Conservation (phyloP, 164 flowering plant genomes). For the Protea cynaroides region DNA sequence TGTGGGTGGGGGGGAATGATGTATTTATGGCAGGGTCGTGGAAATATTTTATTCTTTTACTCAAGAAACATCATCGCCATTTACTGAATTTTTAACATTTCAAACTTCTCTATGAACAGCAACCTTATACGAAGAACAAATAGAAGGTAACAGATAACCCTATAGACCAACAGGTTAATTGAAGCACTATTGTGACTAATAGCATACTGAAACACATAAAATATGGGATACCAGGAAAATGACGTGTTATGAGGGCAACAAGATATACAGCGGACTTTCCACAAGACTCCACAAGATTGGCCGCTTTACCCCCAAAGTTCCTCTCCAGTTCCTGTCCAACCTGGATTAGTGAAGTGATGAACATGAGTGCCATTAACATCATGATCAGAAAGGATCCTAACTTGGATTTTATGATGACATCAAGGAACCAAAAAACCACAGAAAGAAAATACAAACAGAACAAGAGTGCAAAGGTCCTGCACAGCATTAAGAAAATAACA, state of each 20-base stretch:
- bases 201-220: background rate
- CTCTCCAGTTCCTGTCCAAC: conserved; percentile 80
- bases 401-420: background rate
- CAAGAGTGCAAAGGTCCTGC: background rate
- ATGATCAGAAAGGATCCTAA: background rate
- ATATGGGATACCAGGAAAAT: conserved; percentile 68
- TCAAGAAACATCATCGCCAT: too few species aligned
- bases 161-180: too few species aligned
- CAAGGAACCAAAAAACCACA: background rate
- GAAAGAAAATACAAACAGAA: background rate
- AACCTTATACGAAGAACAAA: too few species aligned
- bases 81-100: too few species aligned
- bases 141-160: too few species aligned
- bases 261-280: conserved; percentile 83
- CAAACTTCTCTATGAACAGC: too few species aligned
- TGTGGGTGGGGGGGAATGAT: too few species aligned
- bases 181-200: background rate
- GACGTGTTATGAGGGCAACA: conserved; percentile 65
- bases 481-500: background rate
- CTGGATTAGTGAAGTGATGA: conserved; percentile 25
- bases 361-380: conserved; percentile 2
- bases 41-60: too few species aligned
- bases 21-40: too few species aligned
- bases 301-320: conserved; percentile 83
- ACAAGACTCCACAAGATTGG: conserved; percentile 71